Percentiles rank a stretch among this genome's conserved stretches.
These are phyloP conservation scores for Spencermartinsiella ligniputridi DNA, from an alignment of 1,139 yeast species.

Conservation along the genomic window DNA sequence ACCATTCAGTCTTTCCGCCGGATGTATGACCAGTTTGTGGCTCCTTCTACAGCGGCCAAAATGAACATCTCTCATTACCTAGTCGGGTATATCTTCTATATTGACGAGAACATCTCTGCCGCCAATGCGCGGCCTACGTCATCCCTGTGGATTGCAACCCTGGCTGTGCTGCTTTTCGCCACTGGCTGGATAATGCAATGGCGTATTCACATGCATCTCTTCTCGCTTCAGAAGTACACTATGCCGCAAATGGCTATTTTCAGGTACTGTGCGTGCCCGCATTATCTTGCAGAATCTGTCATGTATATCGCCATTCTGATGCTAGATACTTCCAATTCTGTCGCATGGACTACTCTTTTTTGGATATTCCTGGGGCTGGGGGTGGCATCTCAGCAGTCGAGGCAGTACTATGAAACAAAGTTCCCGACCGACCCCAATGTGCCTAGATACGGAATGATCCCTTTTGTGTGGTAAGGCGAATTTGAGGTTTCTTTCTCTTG, in stretches of 20 bases:
- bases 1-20: conserved; percentile 63
- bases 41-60: conserved; percentile 40
- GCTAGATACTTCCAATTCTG: conserved; percentile 7
- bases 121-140: not conserved
- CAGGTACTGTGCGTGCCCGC: conserved; percentile 60
- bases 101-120: not conserved
- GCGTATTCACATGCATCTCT: conserved; percentile 54
- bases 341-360: conserved; percentile 26
- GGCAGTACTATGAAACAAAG: conserved; percentile 44
- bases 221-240: conserved; percentile 60
- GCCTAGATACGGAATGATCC: conserved; percentile 29
- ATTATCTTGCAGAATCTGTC: conserved; percentile 70
- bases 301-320: conserved; percentile 43
- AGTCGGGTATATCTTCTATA: conserved; percentile 67
- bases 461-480: conserved; percentile 17
- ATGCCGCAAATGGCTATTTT: conserved; percentile 56
- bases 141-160: not conserved
- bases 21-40: conserved; percentile 44
- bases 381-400: conserved; percentile 59
- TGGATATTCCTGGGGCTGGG: conserved; percentile 64
- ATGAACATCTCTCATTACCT: conserved; percentile 76
- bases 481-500: too few species aligned
- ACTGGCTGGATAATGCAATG: conserved; percentile 54
- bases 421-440: conserved; percentile 21
- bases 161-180: conserved; percentile 31